Conservation (phyloP, 2,329 filamentous ascomycete genomes). For the Eutypella sp. region DNA sequence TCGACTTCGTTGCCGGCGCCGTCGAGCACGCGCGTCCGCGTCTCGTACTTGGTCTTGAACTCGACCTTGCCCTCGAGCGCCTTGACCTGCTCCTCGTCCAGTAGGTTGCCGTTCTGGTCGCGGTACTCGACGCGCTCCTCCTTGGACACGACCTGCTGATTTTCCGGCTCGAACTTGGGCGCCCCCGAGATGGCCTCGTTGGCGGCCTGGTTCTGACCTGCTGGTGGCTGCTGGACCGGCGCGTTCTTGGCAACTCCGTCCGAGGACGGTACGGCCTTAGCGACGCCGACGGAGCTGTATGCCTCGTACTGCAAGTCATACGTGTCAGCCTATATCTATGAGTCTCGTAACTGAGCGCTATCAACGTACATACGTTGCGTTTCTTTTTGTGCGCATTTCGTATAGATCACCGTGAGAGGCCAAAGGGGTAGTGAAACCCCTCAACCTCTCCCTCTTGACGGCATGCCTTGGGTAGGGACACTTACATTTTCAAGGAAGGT, state of each 20-base stretch:
- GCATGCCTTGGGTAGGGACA: conserved; percentile 36
- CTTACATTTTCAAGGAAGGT: conserved; percentile 83
- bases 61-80: conserved; percentile 86
- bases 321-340: no score
- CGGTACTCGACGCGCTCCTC: conserved; percentile 92
- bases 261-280: conserved; percentile 19
- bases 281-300: conserved; percentile 32
- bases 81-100: conserved; percentile 78
- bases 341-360: conserved; percentile 1
- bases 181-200: conserved; percentile 40
- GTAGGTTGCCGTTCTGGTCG: conserved; percentile 86
- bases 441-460: conserved; percentile 28
- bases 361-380: conserved; percentile 3
- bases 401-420: conserved; percentile 2
- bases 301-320: conserved; percentile 51
- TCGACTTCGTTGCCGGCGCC: conserved; percentile 73
- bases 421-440: neutral
- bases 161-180: conserved; percentile 40
- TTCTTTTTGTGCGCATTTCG: conserved; percentile 5
- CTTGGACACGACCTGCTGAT: conserved; percentile 45
- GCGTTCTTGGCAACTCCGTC: conserved; percentile 12
- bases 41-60: conserved; percentile 94
- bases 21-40: conserved; percentile 81
- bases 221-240: conserved; percentile 21
- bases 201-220: conserved; percentile 15